Conservation (phyloP, 2,329 filamentous ascomycete species). For the Cryphonectria nitschkei region DNA sequence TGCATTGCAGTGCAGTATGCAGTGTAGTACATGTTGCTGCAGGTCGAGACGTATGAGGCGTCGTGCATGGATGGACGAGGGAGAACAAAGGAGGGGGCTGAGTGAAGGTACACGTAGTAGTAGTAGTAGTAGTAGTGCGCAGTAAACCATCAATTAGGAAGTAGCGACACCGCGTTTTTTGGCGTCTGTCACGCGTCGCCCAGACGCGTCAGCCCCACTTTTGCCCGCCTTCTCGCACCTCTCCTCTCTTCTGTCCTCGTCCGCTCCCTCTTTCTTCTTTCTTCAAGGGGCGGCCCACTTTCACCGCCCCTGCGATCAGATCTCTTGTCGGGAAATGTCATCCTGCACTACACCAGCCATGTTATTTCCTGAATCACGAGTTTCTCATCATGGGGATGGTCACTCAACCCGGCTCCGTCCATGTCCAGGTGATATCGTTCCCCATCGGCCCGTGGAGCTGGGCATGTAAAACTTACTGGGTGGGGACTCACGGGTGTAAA, state of each 20-base stretch:
- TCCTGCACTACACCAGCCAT: conserved; percentile 2
- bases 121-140: too few relatives aligned
- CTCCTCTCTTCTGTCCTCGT: neutral
- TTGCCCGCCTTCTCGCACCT: neutral
- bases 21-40: neutral
- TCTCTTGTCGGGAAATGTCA: neutral
- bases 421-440: neutral
- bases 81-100: neutral
- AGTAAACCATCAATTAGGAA: neutral
- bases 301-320: conserved; percentile 7
- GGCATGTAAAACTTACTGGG: neutral
- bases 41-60: neutral
- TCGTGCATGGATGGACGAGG: neutral
- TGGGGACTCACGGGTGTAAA: conserved; percentile 5
- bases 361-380: conserved; percentile 12
- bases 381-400: neutral
- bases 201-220: conserved; percentile 13
- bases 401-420: neutral
- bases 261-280: neutral
- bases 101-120: neutral
- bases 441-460: neutral
- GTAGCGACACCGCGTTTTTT: conserved; percentile 30
- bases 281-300: neutral
- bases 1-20: neutral
- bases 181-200: conserved; percentile 30